A percentile compares a stretch with the other conserved stretches of the same genome.
These are phyloP conservation scores for Verticillium zaregamsianum DNA, from an alignment of 2,329 filamentous ascomycete species.

Conservation along the genomic window DNA sequence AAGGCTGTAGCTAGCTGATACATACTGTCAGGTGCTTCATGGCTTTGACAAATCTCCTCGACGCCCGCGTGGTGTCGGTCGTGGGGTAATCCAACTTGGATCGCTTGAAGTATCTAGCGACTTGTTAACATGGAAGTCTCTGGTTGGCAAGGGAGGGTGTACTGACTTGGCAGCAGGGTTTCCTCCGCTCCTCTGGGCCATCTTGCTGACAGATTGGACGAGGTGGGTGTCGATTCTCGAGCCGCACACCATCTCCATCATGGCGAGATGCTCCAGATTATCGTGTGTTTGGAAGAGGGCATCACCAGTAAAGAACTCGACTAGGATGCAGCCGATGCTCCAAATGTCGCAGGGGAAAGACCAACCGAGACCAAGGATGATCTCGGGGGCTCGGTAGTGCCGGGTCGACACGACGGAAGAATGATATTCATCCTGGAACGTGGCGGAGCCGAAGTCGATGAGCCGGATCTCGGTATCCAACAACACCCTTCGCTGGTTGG, in stretches of 20 bases:
- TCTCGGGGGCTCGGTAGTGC: constrained; percentile 67
- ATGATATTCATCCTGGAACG: constrained; percentile 70
- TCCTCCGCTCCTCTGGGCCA: constrained; percentile 50
- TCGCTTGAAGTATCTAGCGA: constrained; percentile 60
- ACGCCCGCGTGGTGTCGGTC: constrained; percentile 59
- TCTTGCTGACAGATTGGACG: constrained; percentile 53
- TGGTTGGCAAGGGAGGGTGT: constrained; percentile 2
- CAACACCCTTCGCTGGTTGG: constrained; percentile 59
- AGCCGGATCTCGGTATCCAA: constrained; percentile 66
- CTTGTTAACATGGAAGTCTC: constrained; percentile 20
- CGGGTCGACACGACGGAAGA: constrained; percentile 67
- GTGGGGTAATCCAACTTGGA: constrained; percentile 62
- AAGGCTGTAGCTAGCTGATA: constrained; percentile 4
- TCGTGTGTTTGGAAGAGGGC: constrained; percentile 70
- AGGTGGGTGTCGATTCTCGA: constrained; percentile 54
- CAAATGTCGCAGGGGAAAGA: constrained; percentile 70
- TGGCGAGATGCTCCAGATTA: constrained; percentile 68
- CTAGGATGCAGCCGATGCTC: constrained; percentile 70
- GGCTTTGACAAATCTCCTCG: constrained; percentile 63
- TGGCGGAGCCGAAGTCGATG: constrained; percentile 69
- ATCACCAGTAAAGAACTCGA: constrained; percentile 69
- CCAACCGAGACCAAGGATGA: constrained; percentile 67
- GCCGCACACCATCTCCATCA: constrained; percentile 69
- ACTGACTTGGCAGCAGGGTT: constrained; percentile 63
- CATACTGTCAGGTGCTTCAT: constrained; percentile 65